Conservation (phyloP, 1,284 basidiomycete genomes). For the Pseudozyma sp. region DNA sequence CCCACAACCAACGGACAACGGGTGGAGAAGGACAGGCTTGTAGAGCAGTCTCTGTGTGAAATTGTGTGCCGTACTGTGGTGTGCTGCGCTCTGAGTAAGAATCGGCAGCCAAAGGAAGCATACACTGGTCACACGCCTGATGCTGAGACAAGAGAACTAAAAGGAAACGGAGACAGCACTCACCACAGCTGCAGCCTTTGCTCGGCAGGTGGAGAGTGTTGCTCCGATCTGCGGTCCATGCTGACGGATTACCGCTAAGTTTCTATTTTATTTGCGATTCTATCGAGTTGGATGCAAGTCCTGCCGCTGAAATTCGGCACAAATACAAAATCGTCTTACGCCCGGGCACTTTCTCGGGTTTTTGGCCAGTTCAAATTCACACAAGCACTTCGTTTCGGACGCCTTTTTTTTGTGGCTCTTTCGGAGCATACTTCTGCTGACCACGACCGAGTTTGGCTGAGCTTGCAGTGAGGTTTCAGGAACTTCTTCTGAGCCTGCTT, state of each 20-base stretch:
- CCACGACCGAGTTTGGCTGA: not conserved
- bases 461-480: not conserved
- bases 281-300: no score
- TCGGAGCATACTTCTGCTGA: no score
- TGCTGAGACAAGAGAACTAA: not conserved
- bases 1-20: not conserved
- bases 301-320: no score
- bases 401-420: no score
- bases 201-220: not conserved
- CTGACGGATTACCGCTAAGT: not conserved
- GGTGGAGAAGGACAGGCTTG: slow-evolving; percentile 25
- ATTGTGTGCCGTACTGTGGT: slow-evolving; percentile 2
- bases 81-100: slow-evolving; percentile 7
- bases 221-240: not conserved
- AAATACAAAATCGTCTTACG: no score
- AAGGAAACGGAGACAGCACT: not conserved
- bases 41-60: not conserved
- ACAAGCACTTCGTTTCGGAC: no score
- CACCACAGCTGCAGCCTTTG: not conserved
- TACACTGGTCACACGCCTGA: slow-evolving; percentile 16
- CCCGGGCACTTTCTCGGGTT: no score
- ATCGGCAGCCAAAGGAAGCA: not conserved
- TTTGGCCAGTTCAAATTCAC: no score
- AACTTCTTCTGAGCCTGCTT: not conserved
- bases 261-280: not conserved